These are phyloP conservation scores for Russula virescens DNA, from an alignment of 768 basidiomycete species.

Conservation along the genomic window DNA sequence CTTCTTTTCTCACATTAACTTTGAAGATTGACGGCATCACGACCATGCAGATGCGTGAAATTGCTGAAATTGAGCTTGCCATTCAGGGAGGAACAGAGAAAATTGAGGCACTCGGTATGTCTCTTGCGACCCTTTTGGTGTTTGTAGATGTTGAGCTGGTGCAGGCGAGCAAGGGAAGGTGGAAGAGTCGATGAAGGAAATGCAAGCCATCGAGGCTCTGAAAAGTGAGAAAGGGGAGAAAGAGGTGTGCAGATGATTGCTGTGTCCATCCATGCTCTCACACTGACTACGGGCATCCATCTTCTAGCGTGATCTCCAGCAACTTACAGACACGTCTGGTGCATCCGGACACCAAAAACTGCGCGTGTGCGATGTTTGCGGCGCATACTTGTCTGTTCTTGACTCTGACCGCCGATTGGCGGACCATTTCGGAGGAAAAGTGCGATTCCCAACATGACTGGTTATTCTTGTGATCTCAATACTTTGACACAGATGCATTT, in stretches of 20 bases:
- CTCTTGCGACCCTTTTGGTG: slow-evolving; percentile 5
- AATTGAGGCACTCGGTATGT: slow-evolving; percentile 84
- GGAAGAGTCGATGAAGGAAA: slow-evolving; percentile 96
- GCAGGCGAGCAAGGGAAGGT: slow-evolving; percentile 97
- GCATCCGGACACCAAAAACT: slow-evolving; percentile 99
- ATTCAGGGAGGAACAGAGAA: slow-evolving; percentile 99
- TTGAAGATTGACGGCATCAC: not conserved
- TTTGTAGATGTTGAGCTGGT: slow-evolving; percentile 6
- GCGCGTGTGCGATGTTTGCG: slow-evolving; percentile 99
- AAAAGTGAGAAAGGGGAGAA: slow-evolving; percentile 95
- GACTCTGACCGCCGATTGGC: slow-evolving; percentile 98
- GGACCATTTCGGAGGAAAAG: slow-evolving; percentile 99
- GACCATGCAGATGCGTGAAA: slow-evolving; percentile 82
- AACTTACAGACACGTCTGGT: slow-evolving; percentile 95
- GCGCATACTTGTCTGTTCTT: slow-evolving; percentile 96
- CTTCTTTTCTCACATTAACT: not conserved
- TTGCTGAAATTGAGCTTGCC: slow-evolving; percentile 97
- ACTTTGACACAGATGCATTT: slow-evolving; percentile 80
- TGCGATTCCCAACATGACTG: slow-evolving; percentile 30
- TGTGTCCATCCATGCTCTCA: not conserved
- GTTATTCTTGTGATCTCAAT: not conserved
- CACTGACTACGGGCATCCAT: not conserved
- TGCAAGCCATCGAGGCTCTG: slow-evolving; percentile 95
- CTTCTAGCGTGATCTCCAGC: slow-evolving; percentile 81
- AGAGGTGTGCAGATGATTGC: slow-evolving; percentile 52